Evolutionary conservation across 371 early-diverging fungal species (phyloP).

Genomic region (Rhizopus arrhizus): DNA sequence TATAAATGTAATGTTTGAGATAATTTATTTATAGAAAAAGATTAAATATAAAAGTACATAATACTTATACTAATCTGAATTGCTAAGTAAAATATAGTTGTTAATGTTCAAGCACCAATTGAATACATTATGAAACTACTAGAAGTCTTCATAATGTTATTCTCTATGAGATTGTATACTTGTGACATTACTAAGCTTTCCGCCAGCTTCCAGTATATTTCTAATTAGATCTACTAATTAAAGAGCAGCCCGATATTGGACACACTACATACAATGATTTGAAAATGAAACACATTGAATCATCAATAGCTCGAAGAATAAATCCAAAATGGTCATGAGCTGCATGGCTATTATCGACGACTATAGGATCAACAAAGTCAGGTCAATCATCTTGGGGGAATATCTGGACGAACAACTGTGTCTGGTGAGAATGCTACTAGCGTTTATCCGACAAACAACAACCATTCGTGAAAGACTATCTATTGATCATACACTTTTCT

Average conservation of each 20-base stretch:
- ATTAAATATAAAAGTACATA: too few relatives aligned
- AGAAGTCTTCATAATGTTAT: too few relatives aligned
- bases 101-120: too few relatives aligned
- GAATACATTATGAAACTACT: too few relatives aligned
- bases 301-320: slow-evolving; percentile 1
- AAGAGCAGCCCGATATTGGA: too few relatives aligned
- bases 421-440: neutral
- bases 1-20: slow-evolving; percentile 2
- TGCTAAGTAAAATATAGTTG: too few relatives aligned
- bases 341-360: slow-evolving; percentile 23
- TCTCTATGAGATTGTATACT: too few relatives aligned
- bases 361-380: slow-evolving; percentile 5
- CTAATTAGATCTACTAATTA: too few relatives aligned
- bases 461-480: neutral
- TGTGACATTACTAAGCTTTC: too few relatives aligned
- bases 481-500: slow-evolving; percentile 1
- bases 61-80: too few relatives aligned
- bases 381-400: slow-evolving; percentile 2
- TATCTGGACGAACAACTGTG: neutral
- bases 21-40: too few relatives aligned
- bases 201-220: too few relatives aligned
- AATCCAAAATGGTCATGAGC: slow-evolving; percentile 9
- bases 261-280: neutral
- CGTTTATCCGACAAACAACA: neutral
- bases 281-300: neutral